Percentiles rank a stretch among this genome's conserved stretches.
Conservation (phyloP, 176 grass and related monocot genomes). For the Ensete ventricosum region DNA sequence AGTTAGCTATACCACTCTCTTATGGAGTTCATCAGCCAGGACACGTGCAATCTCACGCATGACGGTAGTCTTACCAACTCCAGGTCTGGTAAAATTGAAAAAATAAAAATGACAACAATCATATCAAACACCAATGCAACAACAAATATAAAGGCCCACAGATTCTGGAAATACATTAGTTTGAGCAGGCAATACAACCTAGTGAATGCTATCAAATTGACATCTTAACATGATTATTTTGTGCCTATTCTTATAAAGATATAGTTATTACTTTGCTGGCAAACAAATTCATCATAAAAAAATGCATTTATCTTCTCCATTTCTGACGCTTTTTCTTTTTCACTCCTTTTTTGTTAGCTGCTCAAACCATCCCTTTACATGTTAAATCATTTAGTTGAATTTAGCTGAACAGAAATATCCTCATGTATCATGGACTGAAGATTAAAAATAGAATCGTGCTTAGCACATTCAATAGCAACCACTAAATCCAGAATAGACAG, state of each 20-base stretch:
- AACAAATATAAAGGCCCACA: neutral
- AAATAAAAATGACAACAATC: neutral
- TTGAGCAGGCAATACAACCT: neutral
- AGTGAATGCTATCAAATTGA: neutral
- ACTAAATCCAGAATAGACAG: neutral
- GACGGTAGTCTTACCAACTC: constrained; percentile 95
- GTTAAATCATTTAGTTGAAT: neutral
- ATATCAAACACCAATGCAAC: neutral
- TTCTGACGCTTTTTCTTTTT: neutral
- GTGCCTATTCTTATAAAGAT: neutral
- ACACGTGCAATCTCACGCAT: constrained; percentile 97
- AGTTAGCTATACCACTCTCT: constrained; percentile 70
- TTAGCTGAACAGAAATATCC: neutral
- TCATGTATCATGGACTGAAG: too few relatives aligned
- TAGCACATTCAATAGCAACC: neutral
- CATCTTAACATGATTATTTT: neutral
- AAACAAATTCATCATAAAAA: neutral
- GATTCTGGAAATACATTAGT: neutral
- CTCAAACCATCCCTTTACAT: neutral
- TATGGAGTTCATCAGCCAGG: constrained; percentile 85
- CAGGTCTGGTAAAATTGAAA: constrained; percentile 46
- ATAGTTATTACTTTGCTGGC: neutral
- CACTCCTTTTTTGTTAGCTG: neutral
- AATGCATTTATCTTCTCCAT: neutral
- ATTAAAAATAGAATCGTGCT: too few relatives aligned